These are phyloP conservation scores for Iris macrosiphon DNA, from an alignment of 106 monocot species.

Conservation along the genomic window DNA sequence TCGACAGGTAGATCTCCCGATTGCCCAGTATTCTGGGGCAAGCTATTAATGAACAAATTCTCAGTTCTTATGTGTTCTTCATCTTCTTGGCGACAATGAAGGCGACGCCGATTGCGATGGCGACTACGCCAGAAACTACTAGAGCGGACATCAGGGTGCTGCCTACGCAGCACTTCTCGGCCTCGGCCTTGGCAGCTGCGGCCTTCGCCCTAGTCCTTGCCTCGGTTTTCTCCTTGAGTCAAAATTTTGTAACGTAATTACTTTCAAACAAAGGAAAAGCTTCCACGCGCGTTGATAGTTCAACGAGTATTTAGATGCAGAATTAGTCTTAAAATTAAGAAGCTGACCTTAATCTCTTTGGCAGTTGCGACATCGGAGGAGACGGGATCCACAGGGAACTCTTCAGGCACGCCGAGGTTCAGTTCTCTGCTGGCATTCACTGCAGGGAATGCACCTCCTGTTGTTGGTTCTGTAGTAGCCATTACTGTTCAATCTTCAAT, in stretches of 20 bases:
- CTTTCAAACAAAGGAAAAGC: too few species aligned
- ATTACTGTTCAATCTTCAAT: not conserved
- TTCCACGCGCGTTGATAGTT: too few species aligned
- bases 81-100: constrained; percentile 7
- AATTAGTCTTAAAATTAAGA: too few species aligned
- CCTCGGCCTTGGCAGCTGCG: not conserved
- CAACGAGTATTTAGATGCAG: too few species aligned
- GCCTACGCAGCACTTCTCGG: not conserved
- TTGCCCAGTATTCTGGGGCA: too few species aligned
- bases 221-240: not conserved
- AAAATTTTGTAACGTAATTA: not conserved
- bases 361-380: not conserved
- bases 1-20: too few species aligned
- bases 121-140: not conserved
- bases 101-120: not conserved
- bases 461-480: not conserved
- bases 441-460: constrained; percentile 6
- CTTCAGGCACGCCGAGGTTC: constrained; percentile 6
- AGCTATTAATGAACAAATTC: too few species aligned
- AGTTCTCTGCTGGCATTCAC: constrained; percentile 7
- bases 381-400: constrained; percentile 10
- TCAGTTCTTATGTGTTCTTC: constrained; percentile 4
- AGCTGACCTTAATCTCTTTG: not conserved
- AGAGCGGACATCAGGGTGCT: not conserved
- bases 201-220: not conserved